Evolutionary conservation across 768 basidiomycete genomes (phyloP), one percentile per base, ranked within the genome.

Genomic region (Termitomyces sp.): DNA sequence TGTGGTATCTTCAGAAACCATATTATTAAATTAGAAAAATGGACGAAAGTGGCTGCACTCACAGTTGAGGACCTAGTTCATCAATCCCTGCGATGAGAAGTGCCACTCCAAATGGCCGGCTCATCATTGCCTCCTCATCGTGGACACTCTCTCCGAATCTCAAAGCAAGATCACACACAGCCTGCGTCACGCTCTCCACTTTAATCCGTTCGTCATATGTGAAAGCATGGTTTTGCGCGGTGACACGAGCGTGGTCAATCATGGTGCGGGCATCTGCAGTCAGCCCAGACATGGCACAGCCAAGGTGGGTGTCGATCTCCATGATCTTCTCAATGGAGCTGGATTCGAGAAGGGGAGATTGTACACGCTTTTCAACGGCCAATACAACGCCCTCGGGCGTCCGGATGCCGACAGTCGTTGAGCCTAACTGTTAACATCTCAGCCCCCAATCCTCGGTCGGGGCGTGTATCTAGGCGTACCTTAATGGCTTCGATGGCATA

Each of bases 401-500:
- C 67, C 86, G 85, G 69, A 98, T 90, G 59, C 96, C 97, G 64
- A 99, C 90, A 43, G 97, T 97, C 60, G 97, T 98, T 57, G 94
- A 98, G 55, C 97, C 97, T 67, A 98, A 89, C 95, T 98, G 69
- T 55, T 54, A 18, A 48, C 43, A n/a, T 33, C n/a, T 41, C 20
- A 51, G 33, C 58, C 28, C 13, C 38, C 16, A 40, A 40, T n/a
- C 38, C 18, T 32, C 26, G 35, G 43, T 56, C 10, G 24, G 13
- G 13, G 40, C 8, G 16, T 24, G 28, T 40, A 33, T 30, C 36
- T 26, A 26, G n/a, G 57, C 70, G 58, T 62, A 94, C 94, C 75
- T 97, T 98, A 74, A 98, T 98, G 8, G 97, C 97, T 69, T 99
- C 97, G 70, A 98, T 99, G 52, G 97, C 97, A 79, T 98, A 98